Percentiles rank a stretch among this genome's conserved stretches.
These are phyloP conservation scores for Serendipita vermifera DNA, from an alignment of 768 basidiomycete species.

Conservation along the genomic window DNA sequence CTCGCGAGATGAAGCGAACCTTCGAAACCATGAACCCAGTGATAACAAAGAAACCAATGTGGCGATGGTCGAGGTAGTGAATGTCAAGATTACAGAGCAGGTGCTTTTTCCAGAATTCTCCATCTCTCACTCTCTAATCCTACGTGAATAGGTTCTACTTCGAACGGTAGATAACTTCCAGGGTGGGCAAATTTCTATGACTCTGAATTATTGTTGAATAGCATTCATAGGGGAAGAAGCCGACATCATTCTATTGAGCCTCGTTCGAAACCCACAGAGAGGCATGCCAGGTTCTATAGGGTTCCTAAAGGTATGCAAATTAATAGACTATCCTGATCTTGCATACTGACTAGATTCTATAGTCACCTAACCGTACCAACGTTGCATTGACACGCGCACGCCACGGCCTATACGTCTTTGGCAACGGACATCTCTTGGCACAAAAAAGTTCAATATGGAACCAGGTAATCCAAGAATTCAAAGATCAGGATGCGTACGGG, in stretches of 20 bases:
- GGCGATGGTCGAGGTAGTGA: background rate
- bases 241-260: constrained; percentile 57
- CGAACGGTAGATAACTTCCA: constrained; percentile 72
- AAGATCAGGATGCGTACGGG: constrained; percentile 35
- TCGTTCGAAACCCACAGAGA: constrained; percentile 56
- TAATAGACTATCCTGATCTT: background rate
- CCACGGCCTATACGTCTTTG: constrained; percentile 61
- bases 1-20: constrained; percentile 48
- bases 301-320: constrained; percentile 51
- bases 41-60: constrained; percentile 22
- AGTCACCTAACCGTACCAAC: constrained; percentile 26
- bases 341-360: background rate
- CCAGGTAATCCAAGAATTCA: constrained; percentile 43
- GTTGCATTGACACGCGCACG: constrained; percentile 64
- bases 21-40: constrained; percentile 36
- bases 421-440: constrained; percentile 46
- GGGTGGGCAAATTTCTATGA: no score
- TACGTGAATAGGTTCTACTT: constrained; percentile 39
- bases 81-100: background rate
- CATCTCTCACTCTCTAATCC: constrained; percentile 26
- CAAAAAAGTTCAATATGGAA: constrained; percentile 45
- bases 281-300: constrained; percentile 35
- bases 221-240: constrained; percentile 20
- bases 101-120: constrained; percentile 32
- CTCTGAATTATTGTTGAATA: constrained; percentile 2